phyloP scores from a whole-genome alignment of 169 alveolate species.

The Plasmodium vivax region DNA sequence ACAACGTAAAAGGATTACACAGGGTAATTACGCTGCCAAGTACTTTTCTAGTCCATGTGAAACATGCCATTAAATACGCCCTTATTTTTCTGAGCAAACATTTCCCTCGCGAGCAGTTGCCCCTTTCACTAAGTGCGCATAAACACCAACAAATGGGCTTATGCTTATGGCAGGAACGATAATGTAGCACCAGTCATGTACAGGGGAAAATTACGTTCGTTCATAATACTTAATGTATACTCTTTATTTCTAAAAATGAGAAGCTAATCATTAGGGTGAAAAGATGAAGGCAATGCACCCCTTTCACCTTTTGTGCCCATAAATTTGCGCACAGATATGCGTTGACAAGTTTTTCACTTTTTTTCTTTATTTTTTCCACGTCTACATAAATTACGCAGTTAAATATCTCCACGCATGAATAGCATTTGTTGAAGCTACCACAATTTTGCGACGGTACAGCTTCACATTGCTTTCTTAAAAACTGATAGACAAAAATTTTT shows the following conservation, averaged over 20 bases:
- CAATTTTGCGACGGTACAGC: neutral
- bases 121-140: neutral
- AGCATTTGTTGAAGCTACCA: neutral
- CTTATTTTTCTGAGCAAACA: neutral
- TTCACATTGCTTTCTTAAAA: too few relatives aligned
- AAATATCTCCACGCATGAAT: neutral
- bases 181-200: neutral
- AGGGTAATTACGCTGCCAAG: neutral
- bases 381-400: neutral
- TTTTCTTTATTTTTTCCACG: neutral
- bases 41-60: neutral
- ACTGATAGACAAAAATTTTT: neutral
- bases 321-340: neutral
- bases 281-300: neutral
- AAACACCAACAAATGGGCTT: neutral
- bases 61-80: neutral
- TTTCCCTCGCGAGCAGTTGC: neutral
- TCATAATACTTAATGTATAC: neutral
- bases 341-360: too few relatives aligned
- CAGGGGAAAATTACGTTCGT: neutral
- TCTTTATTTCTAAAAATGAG: neutral
- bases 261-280: neutral
- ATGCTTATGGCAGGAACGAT: neutral
- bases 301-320: neutral
- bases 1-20: neutral